A percentile compares a stretch with the other conserved stretches of the same genome.
Conservation (phyloP, 176 grass and related monocot genomes). For the Bolboschoenus planiculmis region DNA sequence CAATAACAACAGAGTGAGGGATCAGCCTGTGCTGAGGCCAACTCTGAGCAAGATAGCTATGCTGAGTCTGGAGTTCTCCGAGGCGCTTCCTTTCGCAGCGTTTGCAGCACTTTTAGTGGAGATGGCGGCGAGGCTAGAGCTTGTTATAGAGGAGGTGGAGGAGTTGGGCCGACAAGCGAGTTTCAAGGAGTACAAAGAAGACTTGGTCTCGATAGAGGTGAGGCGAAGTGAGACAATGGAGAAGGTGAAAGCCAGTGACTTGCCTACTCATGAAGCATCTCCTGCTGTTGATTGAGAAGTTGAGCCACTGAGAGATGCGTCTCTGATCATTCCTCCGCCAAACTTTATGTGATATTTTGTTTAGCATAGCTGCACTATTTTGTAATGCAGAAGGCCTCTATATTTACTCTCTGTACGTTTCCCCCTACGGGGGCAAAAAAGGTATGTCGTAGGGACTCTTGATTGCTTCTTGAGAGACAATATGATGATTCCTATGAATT, state of each 20-base stretch:
- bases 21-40: constrained; percentile 20
- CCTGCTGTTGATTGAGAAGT: constrained; percentile 4
- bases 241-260: constrained; percentile 14
- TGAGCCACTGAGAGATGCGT: neutral
- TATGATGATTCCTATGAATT: neutral
- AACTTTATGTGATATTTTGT: neutral
- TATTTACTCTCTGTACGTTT: neutral
- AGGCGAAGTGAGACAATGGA: constrained; percentile 28
- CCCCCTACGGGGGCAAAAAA: neutral
- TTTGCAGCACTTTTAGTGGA: constrained; percentile 88
- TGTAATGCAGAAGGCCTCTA: neutral
- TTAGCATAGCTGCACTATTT: neutral
- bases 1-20: constrained; percentile 1
- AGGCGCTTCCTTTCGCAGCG: constrained; percentile 84
- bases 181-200: constrained; percentile 59
- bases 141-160: constrained; percentile 88
- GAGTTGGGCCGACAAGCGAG: constrained; percentile 56
- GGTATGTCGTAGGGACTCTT: neutral
- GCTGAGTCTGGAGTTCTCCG: constrained; percentile 75
- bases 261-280: constrained; percentile 10
- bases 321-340: neutral
- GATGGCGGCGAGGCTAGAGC: constrained; percentile 76
- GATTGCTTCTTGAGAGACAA: neutral
- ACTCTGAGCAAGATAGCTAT: constrained; percentile 79
- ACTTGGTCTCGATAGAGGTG: constrained; percentile 46